phyloP scores from a whole-genome alignment of 2,329 filamentous ascomycete species.

The Calycina herbarum region DNA sequence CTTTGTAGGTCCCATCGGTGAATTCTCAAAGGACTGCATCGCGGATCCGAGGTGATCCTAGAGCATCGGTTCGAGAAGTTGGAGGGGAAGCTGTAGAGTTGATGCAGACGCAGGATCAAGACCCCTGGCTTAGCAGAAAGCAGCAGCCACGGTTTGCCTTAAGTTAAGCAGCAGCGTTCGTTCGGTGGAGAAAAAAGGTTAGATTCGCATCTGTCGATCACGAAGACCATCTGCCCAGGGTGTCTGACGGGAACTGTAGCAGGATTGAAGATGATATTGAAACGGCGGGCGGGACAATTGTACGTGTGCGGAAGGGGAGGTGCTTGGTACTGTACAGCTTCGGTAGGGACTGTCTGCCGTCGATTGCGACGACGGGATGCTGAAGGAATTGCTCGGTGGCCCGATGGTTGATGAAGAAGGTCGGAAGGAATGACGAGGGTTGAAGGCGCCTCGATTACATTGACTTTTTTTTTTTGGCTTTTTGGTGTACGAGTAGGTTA shows the following conservation, averaged over 20 bases:
- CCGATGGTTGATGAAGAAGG: not conserved
- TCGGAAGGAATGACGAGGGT: no score
- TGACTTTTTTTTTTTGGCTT: no score
- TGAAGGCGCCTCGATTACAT: no score
- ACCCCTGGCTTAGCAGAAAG: not conserved
- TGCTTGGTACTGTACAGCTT: not conserved
- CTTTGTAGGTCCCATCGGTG: constrained; percentile 30
- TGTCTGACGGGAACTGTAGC: constrained; percentile 24
- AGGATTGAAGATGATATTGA: constrained; percentile 23
- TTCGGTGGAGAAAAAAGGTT: not conserved
- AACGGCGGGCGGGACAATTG: not conserved
- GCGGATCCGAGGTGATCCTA: constrained; percentile 21
- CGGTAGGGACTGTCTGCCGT: constrained; percentile 8
- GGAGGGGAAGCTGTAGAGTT: not conserved
- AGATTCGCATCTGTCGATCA: constrained; percentile 13
- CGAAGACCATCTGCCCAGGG: constrained; percentile 8
- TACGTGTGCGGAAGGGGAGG: not conserved
- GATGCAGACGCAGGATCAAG: constrained; percentile 13
- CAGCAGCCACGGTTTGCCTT: not conserved
- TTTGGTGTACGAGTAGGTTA: no score
- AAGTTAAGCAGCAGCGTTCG: not conserved
- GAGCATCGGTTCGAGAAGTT: constrained; percentile 9
- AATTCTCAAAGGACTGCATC: constrained; percentile 35
- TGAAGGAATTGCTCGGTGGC: not conserved
- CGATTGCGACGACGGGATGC: not conserved